A percentile compares a stretch with the other conserved stretches of the same genome.
phyloP scores from a whole-genome alignment of 768 basidiomycete species.

The Cystofilobasidium ferigula region DNA sequence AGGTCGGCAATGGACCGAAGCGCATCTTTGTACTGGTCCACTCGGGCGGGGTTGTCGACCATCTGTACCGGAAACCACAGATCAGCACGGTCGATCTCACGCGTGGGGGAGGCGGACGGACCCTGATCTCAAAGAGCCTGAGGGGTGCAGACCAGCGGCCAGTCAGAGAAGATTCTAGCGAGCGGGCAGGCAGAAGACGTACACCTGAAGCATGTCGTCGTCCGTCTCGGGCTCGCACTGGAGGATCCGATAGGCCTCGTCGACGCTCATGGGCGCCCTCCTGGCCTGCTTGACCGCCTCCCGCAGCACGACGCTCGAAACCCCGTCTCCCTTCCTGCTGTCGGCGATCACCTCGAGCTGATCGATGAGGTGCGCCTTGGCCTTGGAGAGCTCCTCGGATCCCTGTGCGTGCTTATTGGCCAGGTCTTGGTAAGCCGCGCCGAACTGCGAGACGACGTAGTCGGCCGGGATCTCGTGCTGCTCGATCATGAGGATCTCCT shows the following conservation, averaged over 20 bases:
- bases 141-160: conserved; percentile 28
- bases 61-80: conserved; percentile 11
- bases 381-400: not conserved
- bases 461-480: conserved; percentile 50
- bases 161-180: too few relatives aligned
- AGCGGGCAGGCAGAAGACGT: not conserved
- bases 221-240: conserved; percentile 61
- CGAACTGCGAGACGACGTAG: conserved; percentile 46
- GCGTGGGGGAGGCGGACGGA: conserved; percentile 2
- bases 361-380: conserved; percentile 56
- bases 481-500: conserved; percentile 56
- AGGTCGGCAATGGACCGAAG: conserved; percentile 52
- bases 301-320: conserved; percentile 45
- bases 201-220: conserved; percentile 61
- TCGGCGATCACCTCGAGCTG: conserved; percentile 62
- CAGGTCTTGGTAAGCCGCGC: conserved; percentile 56
- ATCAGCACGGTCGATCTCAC: conserved; percentile 43
- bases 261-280: conserved; percentile 53
- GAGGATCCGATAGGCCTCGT: conserved; percentile 59
- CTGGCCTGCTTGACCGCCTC: conserved; percentile 39
- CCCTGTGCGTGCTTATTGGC: conserved; percentile 37
- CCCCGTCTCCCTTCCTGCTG: conserved; percentile 43
- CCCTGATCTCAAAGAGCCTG: conserved; percentile 43
- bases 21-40: conserved; percentile 20
- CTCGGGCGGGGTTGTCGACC: conserved; percentile 10